Conservation (phyloP, 2,329 filamentous ascomycete species). For the Phyllosticta citriasiana region DNA sequence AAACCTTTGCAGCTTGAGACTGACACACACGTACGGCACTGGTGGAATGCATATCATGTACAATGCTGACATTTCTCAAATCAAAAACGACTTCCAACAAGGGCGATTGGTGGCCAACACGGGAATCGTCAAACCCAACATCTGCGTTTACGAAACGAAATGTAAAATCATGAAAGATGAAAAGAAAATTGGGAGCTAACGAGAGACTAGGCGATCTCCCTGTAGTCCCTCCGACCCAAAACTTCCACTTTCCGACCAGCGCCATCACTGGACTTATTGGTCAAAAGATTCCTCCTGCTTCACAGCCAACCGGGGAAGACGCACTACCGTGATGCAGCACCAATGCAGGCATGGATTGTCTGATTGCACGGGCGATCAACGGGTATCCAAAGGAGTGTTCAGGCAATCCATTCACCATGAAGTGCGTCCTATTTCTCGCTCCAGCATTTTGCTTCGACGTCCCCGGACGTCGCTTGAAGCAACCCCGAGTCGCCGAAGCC, state of each 20-base stretch:
- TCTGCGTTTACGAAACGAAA: not conserved
- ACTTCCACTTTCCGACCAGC: not conserved
- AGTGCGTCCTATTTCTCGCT: not conserved
- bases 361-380: not conserved
- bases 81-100: not conserved
- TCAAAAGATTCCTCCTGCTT: not conserved
- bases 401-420: not conserved
- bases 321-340: not conserved
- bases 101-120: not conserved
- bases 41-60: not conserved
- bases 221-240: not conserved
- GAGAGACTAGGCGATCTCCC: not conserved
- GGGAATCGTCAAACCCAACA: not conserved
- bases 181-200: not conserved
- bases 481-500: not conserved
- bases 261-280: not conserved
- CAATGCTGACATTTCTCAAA: not conserved
- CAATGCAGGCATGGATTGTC: not conserved
- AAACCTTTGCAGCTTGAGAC: not conserved
- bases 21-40: not conserved
- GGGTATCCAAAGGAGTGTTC: not conserved
- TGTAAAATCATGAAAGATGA: not conserved
- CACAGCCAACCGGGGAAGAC: not conserved
- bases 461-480: not conserved
- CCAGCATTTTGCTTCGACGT: not conserved